Base-by-base conservation (phyloP, 805 yeast species). In the Lipomyces oligophaga region DNA sequence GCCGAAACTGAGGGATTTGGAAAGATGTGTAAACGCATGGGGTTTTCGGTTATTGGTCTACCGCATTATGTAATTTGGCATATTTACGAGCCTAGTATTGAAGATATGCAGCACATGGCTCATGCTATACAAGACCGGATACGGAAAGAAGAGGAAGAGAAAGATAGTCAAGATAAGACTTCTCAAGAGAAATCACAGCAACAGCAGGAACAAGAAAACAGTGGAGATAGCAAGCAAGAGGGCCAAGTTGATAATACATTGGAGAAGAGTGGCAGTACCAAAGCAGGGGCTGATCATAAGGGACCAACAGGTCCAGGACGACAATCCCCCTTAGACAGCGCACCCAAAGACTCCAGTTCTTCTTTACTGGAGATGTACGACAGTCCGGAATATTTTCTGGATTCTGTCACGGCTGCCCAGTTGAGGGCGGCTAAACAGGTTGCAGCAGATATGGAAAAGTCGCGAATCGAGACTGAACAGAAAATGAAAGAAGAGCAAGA, bases 41-140 rank as follows among this genome's bases (percentile, higher is more conserved):
- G 90, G 3, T 85, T 77, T 64, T 73, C 81, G 20, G 97, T 90
- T 20, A 75, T 82, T 51, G 97, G 97, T 0, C 73, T 90, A 58
- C 95, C 96, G 10, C 96, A 90, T 68, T 90, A 90, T 64, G 94
- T 87, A 27, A 83, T 90, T 45, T 90, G 97, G 97, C 96, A 88
- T 66, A 82, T 86, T 55, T 90, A 90, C 67, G 97, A 90, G 71
- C 97, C 97, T 21, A 83, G 95, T 16, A 79, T 82, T 21, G 97
- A 89, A 65, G 97, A 90, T 71, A 73, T 89, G 65, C 77, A 78
- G 63, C 85, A 82, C 59, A 67, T 69, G 66, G 60, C 61, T 41
- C 66, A 67, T 51, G 63, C 62, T 63, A 63, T 62, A 41, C 61
- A 52, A 19, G 62, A 62, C 37, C 68, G 69, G 45, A 61, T 66